Evolutionary conservation across 2,329 filamentous ascomycete genomes (phyloP), one percentile per base, ranked within the genome.

Genomic region (Pseudogymnoascus verrucosus): DNA sequence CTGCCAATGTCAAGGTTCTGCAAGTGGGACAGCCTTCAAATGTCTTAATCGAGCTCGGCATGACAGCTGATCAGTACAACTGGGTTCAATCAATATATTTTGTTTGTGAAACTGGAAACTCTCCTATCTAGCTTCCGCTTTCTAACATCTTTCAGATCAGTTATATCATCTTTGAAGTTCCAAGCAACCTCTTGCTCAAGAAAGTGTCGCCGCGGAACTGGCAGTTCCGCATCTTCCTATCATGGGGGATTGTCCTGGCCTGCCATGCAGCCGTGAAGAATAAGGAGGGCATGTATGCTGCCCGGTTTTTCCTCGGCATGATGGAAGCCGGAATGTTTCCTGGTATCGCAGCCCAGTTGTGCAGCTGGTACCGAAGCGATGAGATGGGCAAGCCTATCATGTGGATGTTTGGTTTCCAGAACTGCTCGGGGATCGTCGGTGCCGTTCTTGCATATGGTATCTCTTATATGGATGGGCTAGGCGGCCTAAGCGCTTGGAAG

Each of bases 401-500:
- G 66, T 79, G 77, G 71, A 78, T 77, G 69, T 80, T 79, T 64
- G 74, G 70, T 1, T 75, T 75, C 44, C 72, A 74, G 62, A 74
- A 74, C 28, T 73, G 72, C 23, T 71, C 75, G 0, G 72, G 72
- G 0, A 72, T 77, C 59, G 65, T 78, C 0, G 74, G 76, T 5
- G 73, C 72, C 8, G 40, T 88, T 14, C 75, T 88, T 0, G 84
- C 85, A 0, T 76, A 71, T 0, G 81, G 76, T 1, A 82, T 84
- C 57, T 77, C 75, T 1, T 76, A 70, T 26, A 64, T 70, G 61
- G 65, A 77, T 64, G 78, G 78, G 0, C 74, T 79, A 11, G 77
- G 74, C 3, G 79, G 79, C 0, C 74, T 84, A 44, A 75, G 74
- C 23, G 80, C 76, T 37, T 89, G 86, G 86, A 78, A 84, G 65